Conservation (phyloP, 2,329 filamentous ascomycete species). For the Phyllosticta paracitricarpa region DNA sequence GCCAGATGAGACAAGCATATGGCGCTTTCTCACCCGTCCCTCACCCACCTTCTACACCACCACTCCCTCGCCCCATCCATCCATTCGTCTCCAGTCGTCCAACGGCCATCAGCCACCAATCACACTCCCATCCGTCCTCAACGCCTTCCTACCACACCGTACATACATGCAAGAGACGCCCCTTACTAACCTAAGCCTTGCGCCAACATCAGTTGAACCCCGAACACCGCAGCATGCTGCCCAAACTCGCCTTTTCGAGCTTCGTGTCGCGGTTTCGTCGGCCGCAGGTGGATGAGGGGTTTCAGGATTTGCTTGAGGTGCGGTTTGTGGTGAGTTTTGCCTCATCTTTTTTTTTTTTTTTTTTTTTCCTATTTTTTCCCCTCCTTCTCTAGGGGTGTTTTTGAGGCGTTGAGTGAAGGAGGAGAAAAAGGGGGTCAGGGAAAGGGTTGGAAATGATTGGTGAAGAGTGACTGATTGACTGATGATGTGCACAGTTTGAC, state of each 20-base stretch:
- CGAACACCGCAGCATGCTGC: constrained; percentile 63
- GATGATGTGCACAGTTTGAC: background rate
- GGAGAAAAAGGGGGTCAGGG: background rate
- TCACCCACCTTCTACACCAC: background rate
- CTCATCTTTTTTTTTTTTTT: background rate
- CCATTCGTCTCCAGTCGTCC: background rate
- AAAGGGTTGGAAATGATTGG: background rate
- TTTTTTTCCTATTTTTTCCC: background rate
- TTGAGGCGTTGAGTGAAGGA: background rate
- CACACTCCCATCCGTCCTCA: background rate
- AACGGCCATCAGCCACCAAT: background rate
- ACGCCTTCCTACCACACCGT: background rate
- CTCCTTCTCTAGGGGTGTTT: background rate
- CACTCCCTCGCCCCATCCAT: background rate
- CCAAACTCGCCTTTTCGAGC: constrained; percentile 67
- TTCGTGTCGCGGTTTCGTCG: constrained; percentile 65
- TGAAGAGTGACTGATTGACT: background rate
- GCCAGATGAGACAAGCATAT: background rate
- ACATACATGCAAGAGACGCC: too few relatives aligned
- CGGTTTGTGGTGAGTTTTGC: constrained; percentile 53
- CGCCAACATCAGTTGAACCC: constrained; percentile 58
- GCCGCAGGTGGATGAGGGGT: constrained; percentile 67
- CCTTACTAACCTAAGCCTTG: background rate
- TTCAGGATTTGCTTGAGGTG: constrained; percentile 65
- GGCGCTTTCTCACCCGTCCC: background rate